Conservation (phyloP, 208 protist species). For the Wallacemonas rigidus region DNA sequence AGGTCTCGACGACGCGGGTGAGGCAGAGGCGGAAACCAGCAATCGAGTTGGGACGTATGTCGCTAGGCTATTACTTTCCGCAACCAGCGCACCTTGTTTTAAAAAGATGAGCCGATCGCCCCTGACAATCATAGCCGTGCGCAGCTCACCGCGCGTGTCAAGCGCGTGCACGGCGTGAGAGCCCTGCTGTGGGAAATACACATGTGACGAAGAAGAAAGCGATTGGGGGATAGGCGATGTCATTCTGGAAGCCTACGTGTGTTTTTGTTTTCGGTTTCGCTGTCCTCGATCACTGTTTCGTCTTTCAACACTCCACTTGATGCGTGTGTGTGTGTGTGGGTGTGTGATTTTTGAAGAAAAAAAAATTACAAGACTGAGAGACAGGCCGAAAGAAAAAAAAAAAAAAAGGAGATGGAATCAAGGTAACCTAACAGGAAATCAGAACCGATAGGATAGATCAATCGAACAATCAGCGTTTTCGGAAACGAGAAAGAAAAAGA, state of each 20-base stretch:
- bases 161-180: constrained; percentile 57
- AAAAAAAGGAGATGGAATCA: constrained; percentile 1
- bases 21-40: constrained; percentile 18
- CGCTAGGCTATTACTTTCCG: constrained; percentile 36
- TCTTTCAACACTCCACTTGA: no score
- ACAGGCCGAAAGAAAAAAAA: not conserved
- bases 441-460: not conserved
- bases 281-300: not conserved
- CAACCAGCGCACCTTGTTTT: constrained; percentile 42
- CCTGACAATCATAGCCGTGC: constrained; percentile 65
- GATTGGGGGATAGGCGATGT: not conserved
- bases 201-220: constrained; percentile 20
- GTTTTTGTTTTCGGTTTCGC: not conserved
- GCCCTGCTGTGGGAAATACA: constrained; percentile 72
- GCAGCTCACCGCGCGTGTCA: constrained; percentile 49
- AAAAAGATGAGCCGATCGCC: constrained; percentile 62
- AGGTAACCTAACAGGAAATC: not conserved
- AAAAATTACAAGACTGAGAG: no score
- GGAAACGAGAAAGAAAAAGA: not conserved
- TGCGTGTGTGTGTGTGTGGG: no score
- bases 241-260: not conserved
- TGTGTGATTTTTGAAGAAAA: no score
- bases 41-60: constrained; percentile 16
- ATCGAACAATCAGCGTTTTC: not conserved
- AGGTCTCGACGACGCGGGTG: constrained; percentile 3